Percentiles rank a stretch among this genome's conserved stretches.
Evolutionary conservation across 2,329 filamentous ascomycete genomes (phyloP).

Genomic region (Pleoardoris graminearum): DNA sequence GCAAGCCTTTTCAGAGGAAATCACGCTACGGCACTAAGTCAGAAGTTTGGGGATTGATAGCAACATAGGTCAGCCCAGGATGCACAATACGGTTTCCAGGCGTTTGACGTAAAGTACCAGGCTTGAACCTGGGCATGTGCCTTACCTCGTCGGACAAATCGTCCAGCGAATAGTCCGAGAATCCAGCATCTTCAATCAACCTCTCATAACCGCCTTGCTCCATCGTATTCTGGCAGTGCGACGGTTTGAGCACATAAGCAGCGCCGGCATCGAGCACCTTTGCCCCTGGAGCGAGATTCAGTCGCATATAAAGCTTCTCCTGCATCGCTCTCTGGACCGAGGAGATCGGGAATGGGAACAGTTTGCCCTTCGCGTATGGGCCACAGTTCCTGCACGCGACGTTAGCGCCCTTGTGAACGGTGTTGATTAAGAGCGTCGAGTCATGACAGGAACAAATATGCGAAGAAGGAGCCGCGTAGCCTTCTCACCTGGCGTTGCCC

Average conservation of each 20-base stretch:
- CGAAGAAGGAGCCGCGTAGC: background rate
- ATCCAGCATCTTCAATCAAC: constrained; percentile 43
- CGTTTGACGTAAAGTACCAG: background rate
- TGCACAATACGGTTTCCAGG: background rate
- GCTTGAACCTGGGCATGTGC: background rate
- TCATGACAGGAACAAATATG: background rate
- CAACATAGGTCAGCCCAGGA: too few relatives aligned
- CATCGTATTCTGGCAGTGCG: constrained; percentile 30
- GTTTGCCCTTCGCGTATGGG: constrained; percentile 52
- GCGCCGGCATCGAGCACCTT: constrained; percentile 54
- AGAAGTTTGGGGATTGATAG: background rate
- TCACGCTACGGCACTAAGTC: background rate
- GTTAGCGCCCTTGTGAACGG: background rate
- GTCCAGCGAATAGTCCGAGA: constrained; percentile 46
- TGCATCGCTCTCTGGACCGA: constrained; percentile 55
- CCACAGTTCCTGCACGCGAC: constrained; percentile 50
- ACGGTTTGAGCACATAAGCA: constrained; percentile 33
- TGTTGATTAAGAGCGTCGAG: background rate
- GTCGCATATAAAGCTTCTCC: constrained; percentile 47
- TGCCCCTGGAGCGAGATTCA: constrained; percentile 38
- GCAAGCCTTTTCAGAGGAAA: background rate
- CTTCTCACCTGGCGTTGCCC: constrained; percentile 45
- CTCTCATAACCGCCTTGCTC: constrained; percentile 45
- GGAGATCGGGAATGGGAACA: constrained; percentile 55
- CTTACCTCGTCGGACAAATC: constrained; percentile 54